A percentile compares a stretch with the other conserved stretches of the same genome.
Conservation (phyloP, 768 basidiomycete species). For the Mycena pura region DNA sequence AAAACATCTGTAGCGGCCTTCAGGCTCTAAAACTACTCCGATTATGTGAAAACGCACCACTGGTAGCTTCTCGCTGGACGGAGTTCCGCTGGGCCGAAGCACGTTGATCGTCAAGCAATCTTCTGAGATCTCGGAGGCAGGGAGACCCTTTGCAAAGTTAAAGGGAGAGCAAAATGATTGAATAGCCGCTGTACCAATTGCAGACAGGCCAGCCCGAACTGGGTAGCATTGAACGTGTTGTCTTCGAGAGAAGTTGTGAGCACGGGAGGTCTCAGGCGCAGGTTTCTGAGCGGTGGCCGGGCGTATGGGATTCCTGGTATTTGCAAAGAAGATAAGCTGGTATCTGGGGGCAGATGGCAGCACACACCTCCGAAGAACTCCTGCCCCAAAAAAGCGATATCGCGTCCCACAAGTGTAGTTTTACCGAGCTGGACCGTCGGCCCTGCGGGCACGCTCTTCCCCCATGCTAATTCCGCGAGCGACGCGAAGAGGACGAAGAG, state of each 20-base stretch:
- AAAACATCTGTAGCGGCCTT: constrained; percentile 16
- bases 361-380: constrained; percentile 38
- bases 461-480: not conserved
- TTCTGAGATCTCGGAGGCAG: constrained; percentile 33
- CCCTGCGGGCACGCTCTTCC: not conserved
- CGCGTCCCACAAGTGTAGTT: constrained; percentile 29
- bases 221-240: constrained; percentile 32
- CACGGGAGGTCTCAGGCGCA: constrained; percentile 36
- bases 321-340: not conserved
- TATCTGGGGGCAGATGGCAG: not conserved
- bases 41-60: constrained; percentile 6
- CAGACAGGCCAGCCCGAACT: constrained; percentile 33
- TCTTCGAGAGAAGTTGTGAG: constrained; percentile 24
- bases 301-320: constrained; percentile 45
- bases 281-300: constrained; percentile 34
- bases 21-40: not conserved
- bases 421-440: constrained; percentile 27
- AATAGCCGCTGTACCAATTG: constrained; percentile 16
- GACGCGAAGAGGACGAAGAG: not conserved
- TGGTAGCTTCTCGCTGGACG: constrained; percentile 1
- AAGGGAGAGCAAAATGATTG: not conserved
- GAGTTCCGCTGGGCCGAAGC: constrained; percentile 40
- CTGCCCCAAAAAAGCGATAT: constrained; percentile 18
- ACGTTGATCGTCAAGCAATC: constrained; percentile 53
- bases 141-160: not conserved